Base-by-base conservation (phyloP, 2,329 filamentous ascomycete species). In the Penicillium olsonii region DNA sequence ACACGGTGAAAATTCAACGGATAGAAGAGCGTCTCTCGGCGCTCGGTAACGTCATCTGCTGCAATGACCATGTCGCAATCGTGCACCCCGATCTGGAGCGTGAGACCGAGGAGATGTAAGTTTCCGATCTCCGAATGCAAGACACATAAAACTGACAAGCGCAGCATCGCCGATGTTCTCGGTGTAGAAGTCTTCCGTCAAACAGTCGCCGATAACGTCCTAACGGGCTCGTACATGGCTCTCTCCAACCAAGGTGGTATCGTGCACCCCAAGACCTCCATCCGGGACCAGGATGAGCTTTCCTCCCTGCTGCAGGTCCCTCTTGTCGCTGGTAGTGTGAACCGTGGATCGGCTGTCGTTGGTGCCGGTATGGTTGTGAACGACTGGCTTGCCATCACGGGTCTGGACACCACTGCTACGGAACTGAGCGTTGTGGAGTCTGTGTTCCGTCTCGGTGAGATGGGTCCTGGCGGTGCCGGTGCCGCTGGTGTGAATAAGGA, bases 211-310 rank as follows among this genome's bases (percentile, higher is more conserved):
- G 92, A 96, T 75, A 96, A 97, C 69, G 94, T 99, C 50, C 84
- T 99, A 22, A 94, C 95, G 31, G 94, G 94, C 53, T 91, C 87
- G 42, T 99, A 99, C 80, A 97, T 97, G 92, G 84, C 88, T 47
- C 81, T 99, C 54, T 92, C 88, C 65, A 99, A 99, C 79, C 89
- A 92, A 74, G 94, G 94, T 60, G 94, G 94, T 11, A 87, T 99
- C 62, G 94, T 99, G 41, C 94, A 99, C 72, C 92, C 94, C 62
- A 96, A 96, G 81, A 97, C 94, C 34, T 88, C 84, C 60, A 94
- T 97, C 68, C 90, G 96, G 75, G 94, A 99, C 73, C 94, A 99
- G 80, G 94, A 99, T 71, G 94, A 99, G 78, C 83, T 99, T 58
- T 92, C 87, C 56, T 92, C 87, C 67, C 77, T 99, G 74, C 81